phyloP scores from a whole-genome alignment of 139 green algal genomes.

The Tetraselmis striata region DNA sequence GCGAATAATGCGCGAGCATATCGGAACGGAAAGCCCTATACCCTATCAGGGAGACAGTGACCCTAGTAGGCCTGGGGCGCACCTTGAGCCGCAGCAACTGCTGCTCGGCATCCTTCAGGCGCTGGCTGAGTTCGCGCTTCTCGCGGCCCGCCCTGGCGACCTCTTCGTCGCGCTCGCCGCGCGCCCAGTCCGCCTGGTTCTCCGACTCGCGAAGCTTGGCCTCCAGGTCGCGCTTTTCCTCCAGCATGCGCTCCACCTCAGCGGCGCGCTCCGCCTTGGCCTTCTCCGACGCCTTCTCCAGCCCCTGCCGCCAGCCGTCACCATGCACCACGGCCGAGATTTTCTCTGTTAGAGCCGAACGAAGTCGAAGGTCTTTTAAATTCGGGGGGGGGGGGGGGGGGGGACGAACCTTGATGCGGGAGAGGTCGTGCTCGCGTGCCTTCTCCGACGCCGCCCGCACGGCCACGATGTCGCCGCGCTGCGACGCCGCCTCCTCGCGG shows the following conservation, averaged over 20 bases:
- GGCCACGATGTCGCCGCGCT: not conserved
- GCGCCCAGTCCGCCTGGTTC: slow-evolving; percentile 26
- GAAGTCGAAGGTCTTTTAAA: not conserved
- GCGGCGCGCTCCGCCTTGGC: not conserved
- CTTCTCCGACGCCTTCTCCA: not conserved
- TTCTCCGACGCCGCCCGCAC: slow-evolving; percentile 3
- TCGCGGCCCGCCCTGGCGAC: slow-evolving; percentile 12
- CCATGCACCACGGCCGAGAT: no score
- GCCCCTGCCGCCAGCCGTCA: no score
- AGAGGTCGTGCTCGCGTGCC: not conserved
- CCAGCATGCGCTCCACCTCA: not conserved
- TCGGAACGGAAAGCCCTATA: no score
- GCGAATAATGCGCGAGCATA: no score
- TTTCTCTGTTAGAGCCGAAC: not conserved
- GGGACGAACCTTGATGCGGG: not conserved
- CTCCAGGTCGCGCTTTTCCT: slow-evolving; percentile 10
- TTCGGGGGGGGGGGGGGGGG: no score
- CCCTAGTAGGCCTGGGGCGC: no score
- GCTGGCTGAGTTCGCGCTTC: slow-evolving; percentile 9
- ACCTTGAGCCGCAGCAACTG: not conserved
- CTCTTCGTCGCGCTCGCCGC: slow-evolving; percentile 33
- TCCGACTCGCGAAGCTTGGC: slow-evolving; percentile 27
- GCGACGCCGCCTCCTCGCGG: not conserved
- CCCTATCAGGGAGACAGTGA: no score
- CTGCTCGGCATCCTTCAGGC: slow-evolving; percentile 24